A percentile compares a stretch with the other conserved stretches of the same genome.
Evolutionary conservation across 2,329 filamentous ascomycete genomes (phyloP).

Genomic region (Berkeleyomyces basicola): DNA sequence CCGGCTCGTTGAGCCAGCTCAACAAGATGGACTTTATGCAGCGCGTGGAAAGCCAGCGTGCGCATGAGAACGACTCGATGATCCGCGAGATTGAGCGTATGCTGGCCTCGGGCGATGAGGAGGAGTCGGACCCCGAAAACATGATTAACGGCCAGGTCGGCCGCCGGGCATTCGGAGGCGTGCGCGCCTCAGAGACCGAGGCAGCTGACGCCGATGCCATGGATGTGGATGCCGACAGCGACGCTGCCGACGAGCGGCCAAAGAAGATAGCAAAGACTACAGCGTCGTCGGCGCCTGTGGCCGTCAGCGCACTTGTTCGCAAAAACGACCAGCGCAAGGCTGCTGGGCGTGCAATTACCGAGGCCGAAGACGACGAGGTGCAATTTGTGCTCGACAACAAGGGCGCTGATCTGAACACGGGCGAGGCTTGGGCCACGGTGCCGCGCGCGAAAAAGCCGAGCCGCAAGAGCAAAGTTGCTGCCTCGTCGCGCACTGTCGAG

Average conservation of each 20-base stretch:
- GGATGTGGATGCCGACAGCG: conserved; percentile 16
- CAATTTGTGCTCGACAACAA: conserved; percentile 16
- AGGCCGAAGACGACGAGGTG: conserved; percentile 16
- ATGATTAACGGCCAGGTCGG: conserved; percentile 32
- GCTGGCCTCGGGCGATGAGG: conserved; percentile 45
- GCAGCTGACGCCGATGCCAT: not conserved
- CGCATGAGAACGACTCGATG: conserved; percentile 65
- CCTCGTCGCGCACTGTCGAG: conserved; percentile 6
- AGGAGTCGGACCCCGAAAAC: conserved; percentile 36
- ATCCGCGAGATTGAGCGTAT: conserved; percentile 53
- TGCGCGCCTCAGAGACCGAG: conserved; percentile 16
- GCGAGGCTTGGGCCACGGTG: conserved; percentile 10
- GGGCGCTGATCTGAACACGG: conserved; percentile 4
- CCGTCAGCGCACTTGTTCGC: conserved; percentile 7
- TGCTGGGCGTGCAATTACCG: conserved; percentile 15
- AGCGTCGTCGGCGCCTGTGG: not conserved
- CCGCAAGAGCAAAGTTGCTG: conserved; percentile 16
- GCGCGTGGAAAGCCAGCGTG: conserved; percentile 63
- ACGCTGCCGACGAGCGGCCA: conserved; percentile 16
- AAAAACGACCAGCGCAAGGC: conserved; percentile 15
- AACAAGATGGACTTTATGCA: conserved; percentile 90
- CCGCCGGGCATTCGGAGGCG: conserved; percentile 40
- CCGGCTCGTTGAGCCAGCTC: conserved; percentile 47
- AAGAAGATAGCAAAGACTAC: conserved; percentile 13
- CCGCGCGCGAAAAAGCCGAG: conserved; percentile 19